Conservation (phyloP, 1,139 yeast genomes). For the Schwanniomyces etchellsii region DNA sequence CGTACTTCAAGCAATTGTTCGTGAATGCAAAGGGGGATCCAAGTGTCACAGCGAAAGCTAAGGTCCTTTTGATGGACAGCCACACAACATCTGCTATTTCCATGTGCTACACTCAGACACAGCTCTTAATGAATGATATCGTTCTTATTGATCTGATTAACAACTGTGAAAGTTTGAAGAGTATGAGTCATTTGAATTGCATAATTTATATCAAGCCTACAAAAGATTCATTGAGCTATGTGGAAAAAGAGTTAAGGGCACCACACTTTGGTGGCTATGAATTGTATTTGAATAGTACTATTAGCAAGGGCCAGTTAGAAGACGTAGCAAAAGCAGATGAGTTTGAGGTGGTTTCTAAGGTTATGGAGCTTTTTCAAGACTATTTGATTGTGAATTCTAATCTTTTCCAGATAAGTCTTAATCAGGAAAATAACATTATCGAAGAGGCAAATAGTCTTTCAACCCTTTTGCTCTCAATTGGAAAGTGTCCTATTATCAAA, state of each 20-base stretch:
- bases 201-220: constrained; percentile 75
- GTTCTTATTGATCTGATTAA: constrained; percentile 70
- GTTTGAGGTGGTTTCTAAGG: constrained; percentile 67
- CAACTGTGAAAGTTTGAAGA: constrained; percentile 58
- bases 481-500: constrained; percentile 71
- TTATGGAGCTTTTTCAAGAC: constrained; percentile 82
- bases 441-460: constrained; percentile 51
- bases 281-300: constrained; percentile 68
- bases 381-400: constrained; percentile 69
- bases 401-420: constrained; percentile 32
- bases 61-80: constrained; percentile 72
- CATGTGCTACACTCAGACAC: constrained; percentile 82
- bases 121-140: constrained; percentile 72
- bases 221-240: constrained; percentile 51
- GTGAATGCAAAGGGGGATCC: constrained; percentile 12
- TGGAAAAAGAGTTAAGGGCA: constrained; percentile 60
- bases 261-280: constrained; percentile 82
- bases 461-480: constrained; percentile 68
- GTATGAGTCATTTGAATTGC: constrained; percentile 77
- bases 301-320: constrained; percentile 74
- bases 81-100: constrained; percentile 81
- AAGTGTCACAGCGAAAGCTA: constrained; percentile 41
- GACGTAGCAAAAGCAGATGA: constrained; percentile 87
- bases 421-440: constrained; percentile 18
- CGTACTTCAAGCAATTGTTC: constrained; percentile 35